These are phyloP conservation scores for Exutisphaerella laricina DNA, from an alignment of 2,329 filamentous ascomycete species.

Conservation along the genomic window DNA sequence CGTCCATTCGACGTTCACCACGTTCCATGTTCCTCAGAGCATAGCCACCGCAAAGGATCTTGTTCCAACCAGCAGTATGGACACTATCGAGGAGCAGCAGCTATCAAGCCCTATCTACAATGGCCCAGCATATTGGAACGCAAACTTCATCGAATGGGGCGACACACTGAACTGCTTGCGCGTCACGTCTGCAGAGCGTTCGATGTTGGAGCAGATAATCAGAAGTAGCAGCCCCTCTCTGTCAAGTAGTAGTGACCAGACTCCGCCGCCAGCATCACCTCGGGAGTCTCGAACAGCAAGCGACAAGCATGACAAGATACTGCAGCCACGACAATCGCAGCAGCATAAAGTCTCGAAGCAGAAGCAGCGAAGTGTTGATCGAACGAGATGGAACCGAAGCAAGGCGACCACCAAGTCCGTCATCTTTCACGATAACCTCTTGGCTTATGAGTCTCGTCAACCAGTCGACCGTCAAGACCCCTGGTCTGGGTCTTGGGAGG, in stretches of 20 bases:
- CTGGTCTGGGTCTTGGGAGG: neutral
- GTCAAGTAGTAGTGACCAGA: neutral
- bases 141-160: neutral
- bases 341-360: neutral
- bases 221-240: neutral
- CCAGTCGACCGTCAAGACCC: neutral
- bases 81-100: neutral
- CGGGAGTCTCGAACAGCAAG: neutral
- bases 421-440: neutral
- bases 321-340: neutral
- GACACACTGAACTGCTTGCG: neutral
- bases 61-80: too few relatives aligned
- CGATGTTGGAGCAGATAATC: neutral
- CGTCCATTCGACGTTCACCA: neutral
- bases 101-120: neutral
- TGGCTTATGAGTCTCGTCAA: neutral
- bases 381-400: constrained; percentile 1
- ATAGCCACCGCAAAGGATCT: neutral
- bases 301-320: neutral
- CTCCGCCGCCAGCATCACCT: neutral
- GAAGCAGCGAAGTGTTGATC: neutral
- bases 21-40: neutral
- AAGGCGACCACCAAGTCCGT: neutral
- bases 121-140: constrained; percentile 2
- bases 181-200: neutral